Conservation (phyloP, 257 asterid species). For the Capsicum baccatum region DNA sequence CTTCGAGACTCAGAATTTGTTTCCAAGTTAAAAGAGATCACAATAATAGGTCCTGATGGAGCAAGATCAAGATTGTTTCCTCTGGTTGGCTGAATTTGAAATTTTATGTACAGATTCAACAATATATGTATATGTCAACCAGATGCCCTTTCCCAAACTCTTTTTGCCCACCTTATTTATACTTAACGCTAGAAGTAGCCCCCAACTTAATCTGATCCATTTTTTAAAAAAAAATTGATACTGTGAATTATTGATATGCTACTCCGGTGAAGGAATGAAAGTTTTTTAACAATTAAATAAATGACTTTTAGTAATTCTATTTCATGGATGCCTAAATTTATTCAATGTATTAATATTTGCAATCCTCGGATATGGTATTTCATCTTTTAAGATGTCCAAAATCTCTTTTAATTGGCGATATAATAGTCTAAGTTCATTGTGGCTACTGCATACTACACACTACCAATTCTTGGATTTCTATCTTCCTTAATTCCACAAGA, state of each 20-base stretch:
- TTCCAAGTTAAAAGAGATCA: too few relatives aligned
- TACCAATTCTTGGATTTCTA: background rate
- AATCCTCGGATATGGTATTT: background rate
- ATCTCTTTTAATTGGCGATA: background rate
- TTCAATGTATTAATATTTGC: too few relatives aligned
- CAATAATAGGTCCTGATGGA: too few relatives aligned
- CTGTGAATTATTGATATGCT: constrained; percentile 4
- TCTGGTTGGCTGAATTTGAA: too few relatives aligned
- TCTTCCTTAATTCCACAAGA: background rate
- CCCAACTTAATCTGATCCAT: background rate
- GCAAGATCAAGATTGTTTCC: too few relatives aligned
- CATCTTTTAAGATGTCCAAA: background rate
- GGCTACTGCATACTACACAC: background rate
- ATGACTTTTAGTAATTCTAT: too few relatives aligned
- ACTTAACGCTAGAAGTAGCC: too few relatives aligned
- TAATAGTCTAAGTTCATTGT: background rate
- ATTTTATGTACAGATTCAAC: too few relatives aligned
- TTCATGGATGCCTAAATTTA: background rate
- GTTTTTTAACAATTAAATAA: background rate
- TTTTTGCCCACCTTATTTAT: background rate
- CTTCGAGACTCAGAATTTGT: too few relatives aligned
- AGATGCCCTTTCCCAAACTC: background rate
- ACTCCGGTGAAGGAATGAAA: background rate
- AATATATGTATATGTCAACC: background rate
- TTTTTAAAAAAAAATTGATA: background rate